Base-by-base conservation (phyloP, 148 eudicot species). In the Nepenthes gracilis region DNA sequence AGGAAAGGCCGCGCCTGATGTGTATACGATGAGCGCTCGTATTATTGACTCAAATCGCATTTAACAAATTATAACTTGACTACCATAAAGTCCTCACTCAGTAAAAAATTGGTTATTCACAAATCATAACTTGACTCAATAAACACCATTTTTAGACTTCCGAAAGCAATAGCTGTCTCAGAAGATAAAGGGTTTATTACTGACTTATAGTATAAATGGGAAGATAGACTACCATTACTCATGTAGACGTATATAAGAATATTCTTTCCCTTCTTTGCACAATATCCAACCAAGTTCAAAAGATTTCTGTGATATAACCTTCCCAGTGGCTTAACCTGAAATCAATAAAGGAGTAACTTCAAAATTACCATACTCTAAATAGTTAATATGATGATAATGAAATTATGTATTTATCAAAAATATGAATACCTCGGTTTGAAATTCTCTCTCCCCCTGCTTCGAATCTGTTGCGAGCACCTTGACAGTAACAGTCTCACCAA, bases 251-350 rank as follows among this genome's bases (percentile, higher is more conserved):
- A 88, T 60, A 93, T 76, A 65, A 93, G 96, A 77, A 88, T 93
- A 75, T 85, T 90, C 61, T 82, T 84, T 33, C 89, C 81, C 78
- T 84, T 92, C 62, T 92, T 96, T 47, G 86, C 84, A 80, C 98
- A 92, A 64, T 92, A 92, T 35, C 96, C 98, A 61, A 88, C 81
- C 78, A 92, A 85, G 79, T 92, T 92, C 80, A 86, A 84, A 58
- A 92, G 96, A 76, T 88, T 92, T 63, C 96, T 77, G 77, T 92
- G 96, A 80, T 92, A 96, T 67, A 92, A 68, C 75, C 98, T 85
- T 67, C 94, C 96, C 55, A 92, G 66, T 59, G 88, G 80, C 78
- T 74, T 78, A 72, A 92, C 96, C 98, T 92, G 81, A n/a, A 54
- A 32, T 60, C 33, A 11, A 4, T 50, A 12, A 59, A 66, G 35